These are phyloP conservation scores for Suhomyces emberorum DNA, from an alignment of 805 yeast species.

Conservation along the genomic window DNA sequence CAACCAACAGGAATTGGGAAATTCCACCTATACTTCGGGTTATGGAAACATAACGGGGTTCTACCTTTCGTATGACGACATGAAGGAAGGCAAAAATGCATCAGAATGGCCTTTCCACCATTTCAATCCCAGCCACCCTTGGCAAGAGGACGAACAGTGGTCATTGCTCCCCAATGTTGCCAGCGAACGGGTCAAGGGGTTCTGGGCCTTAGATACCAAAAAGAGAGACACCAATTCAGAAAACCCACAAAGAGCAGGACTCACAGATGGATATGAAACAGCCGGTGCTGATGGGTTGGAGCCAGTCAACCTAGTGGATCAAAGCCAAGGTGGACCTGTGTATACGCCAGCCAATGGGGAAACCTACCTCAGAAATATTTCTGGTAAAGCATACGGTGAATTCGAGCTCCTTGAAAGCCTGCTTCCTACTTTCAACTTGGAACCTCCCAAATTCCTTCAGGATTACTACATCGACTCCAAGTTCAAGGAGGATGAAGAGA, in stretches of 20 bases:
- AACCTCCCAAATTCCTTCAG: conserved; percentile 29
- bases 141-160: conserved; percentile 46
- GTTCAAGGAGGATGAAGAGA: conserved; percentile 23
- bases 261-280: too few relatives aligned
- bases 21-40: conserved; percentile 47
- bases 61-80: conserved; percentile 61
- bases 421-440: conserved; percentile 15
- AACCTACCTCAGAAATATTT: conserved; percentile 34
- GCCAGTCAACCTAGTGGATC: not conserved
- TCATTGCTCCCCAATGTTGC: conserved; percentile 61
- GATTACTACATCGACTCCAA: conserved; percentile 26
- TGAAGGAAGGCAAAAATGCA: conserved; percentile 38
- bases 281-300: not conserved
- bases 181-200: conserved; percentile 41
- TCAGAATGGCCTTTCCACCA: conserved; percentile 59
- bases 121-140: conserved; percentile 39
- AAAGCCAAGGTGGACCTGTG: not conserved
- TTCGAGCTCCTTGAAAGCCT: conserved; percentile 16
- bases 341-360: conserved; percentile 15
- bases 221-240: not conserved
- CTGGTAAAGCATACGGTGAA: conserved; percentile 34
- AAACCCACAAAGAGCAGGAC: not conserved
- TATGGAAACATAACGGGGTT: conserved; percentile 76
- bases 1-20: conserved; percentile 24
- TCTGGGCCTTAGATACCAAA: conserved; percentile 43